A percentile compares a stretch with the other conserved stretches of the same genome.
These are phyloP conservation scores for Coix lacrymajobi DNA, from an alignment of 176 grass and related monocot genomes.

Conservation along the genomic window DNA sequence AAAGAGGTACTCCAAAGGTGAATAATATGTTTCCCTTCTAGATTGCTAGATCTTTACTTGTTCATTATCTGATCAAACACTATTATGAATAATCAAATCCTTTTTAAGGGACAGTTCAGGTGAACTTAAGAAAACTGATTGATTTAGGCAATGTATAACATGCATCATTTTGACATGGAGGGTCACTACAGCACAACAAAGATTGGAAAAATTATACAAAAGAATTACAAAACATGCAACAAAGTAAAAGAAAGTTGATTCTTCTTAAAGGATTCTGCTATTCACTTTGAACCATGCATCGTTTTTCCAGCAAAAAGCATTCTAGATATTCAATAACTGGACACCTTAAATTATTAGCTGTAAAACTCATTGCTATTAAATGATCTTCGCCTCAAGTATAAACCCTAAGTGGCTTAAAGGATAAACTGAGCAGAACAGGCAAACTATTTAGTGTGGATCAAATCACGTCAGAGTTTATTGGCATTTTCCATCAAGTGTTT, in stretches of 20 bases:
- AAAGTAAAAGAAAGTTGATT: neutral
- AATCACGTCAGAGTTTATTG: constrained; percentile 5
- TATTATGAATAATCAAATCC: neutral
- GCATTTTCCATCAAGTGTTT: neutral
- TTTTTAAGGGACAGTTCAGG: neutral
- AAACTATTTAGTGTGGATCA: neutral
- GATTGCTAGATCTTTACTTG: constrained; percentile 8
- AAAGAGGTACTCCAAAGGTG: constrained; percentile 24
- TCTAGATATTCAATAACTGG: neutral
- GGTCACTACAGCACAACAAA: neutral
- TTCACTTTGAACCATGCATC: neutral
- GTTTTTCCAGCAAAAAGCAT: neutral
- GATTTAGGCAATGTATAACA: neutral
- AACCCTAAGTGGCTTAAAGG: neutral
- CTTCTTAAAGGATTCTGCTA: neutral
- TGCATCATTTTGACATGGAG: constrained; percentile 5
- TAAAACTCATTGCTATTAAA: neutral
- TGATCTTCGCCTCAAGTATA: neutral
- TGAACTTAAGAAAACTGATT: neutral
- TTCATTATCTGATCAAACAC: neutral
- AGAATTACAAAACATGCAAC: constrained; percentile 5
- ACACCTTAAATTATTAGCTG: neutral
- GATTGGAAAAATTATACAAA: neutral
- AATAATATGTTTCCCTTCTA: constrained; percentile 1
- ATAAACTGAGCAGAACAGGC: constrained; percentile 1